Base-by-base conservation (phyloP, 1,139 yeast genomes). In the Diutina sp. region DNA sequence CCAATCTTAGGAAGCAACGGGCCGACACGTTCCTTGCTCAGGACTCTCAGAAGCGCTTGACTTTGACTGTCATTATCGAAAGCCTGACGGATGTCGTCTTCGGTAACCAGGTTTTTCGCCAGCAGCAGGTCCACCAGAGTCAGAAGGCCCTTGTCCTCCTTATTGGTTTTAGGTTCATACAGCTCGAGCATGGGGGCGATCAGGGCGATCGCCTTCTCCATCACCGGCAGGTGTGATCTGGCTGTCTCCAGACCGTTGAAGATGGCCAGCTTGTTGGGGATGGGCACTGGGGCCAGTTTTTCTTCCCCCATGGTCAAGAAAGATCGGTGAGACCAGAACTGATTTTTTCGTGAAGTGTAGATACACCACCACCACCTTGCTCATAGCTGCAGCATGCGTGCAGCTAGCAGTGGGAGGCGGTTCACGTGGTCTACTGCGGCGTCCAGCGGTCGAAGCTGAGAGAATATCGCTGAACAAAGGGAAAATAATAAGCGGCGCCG, bases 181-280 rank as follows among this genome's bases (percentile, higher is more conserved):
- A 80, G 75, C 66, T 85, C 87, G 55, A 87, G 69, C 69, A 86
- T 85, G 2, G 95, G 93, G 0, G 93, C 93, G 46, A 87, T 81
- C 0, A 89, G 80, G 2, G 88, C 91, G 72, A 86, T 84, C 5
- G 93, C 91, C 61, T 74, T 80, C 58, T 74, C 74, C 35, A 50
- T 32, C 45, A 50, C 44, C 32, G 53, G 53, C 16, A 32, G 32
- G 18, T 50, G 53, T 25, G 53, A 32, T 30, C 16, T n/a, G 28
- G 25, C 28, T 7, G 16, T 2, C 7, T 50, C 44, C 48, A 21
- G n/a, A 12, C n/a, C n/a, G 9, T n/a, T 21, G 30, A 46, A 12
- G n/a, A 18, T 12, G 6, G 48, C 30, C 30, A 18, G 28, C n/a
- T 46, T 46, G 8, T 21, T 46, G 28, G 48, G 48, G 14, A 46